Conservation (phyloP, 2,329 filamentous ascomycete genomes). For the Xylaria digitata region DNA sequence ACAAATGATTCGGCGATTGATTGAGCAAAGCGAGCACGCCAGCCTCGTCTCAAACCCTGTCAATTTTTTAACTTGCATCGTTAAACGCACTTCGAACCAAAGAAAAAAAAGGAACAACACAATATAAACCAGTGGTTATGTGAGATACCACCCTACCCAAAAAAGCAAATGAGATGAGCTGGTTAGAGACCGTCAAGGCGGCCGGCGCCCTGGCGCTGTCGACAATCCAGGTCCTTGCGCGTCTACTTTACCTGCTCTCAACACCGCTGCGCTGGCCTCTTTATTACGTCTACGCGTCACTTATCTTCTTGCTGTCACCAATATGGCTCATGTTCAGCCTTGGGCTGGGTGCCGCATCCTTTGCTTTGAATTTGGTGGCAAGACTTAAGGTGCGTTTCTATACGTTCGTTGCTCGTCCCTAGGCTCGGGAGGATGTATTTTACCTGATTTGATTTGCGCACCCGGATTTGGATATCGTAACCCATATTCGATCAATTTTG, state of each 20-base stretch:
- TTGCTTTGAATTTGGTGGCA: slow-evolving; percentile 39
- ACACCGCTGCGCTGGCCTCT: slow-evolving; percentile 48
- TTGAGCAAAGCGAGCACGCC: too few species aligned
- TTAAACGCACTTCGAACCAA: neutral
- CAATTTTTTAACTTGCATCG: neutral
- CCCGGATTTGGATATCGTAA: too few species aligned
- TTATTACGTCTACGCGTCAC: slow-evolving; percentile 41
- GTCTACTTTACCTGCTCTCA: slow-evolving; percentile 44
- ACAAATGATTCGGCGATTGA: neutral
- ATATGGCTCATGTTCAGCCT: slow-evolving; percentile 41
- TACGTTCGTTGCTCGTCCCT: neutral
- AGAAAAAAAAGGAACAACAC: neutral
- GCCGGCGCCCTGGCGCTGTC: slow-evolving; percentile 41
- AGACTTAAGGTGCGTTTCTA: slow-evolving; percentile 48
- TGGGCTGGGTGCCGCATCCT: slow-evolving; percentile 31
- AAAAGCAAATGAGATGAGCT: slow-evolving; percentile 35
- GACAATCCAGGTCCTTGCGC: slow-evolving; percentile 35
- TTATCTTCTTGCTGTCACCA: slow-evolving; percentile 49
- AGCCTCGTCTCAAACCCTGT: neutral
- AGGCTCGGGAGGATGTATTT: too few species aligned
- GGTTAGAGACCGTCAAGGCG: slow-evolving; percentile 38
- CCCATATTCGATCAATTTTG: neutral
- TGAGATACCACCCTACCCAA: neutral
- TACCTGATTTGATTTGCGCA: too few species aligned
- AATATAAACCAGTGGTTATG: slow-evolving; percentile 7